Evolutionary conservation across 495 filamentous ascomycete species (phyloP).

Genomic region (Choiromyces venosus): DNA sequence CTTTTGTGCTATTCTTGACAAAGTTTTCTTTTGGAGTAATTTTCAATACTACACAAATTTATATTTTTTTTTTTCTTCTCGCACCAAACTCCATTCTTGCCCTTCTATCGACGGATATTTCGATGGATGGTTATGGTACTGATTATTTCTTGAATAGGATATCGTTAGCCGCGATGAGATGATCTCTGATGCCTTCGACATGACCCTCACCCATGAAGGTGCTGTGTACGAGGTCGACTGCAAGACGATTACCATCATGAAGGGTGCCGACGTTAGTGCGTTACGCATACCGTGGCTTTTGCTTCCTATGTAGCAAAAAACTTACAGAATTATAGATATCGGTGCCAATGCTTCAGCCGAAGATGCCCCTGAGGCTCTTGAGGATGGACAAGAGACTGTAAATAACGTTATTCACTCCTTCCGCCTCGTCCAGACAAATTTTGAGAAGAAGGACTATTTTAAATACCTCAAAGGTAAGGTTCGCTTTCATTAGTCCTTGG

Average conservation of each 20-base stretch:
- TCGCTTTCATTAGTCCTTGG: neutral
- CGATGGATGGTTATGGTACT: constrained; percentile 5
- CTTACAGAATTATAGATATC: constrained; percentile 56
- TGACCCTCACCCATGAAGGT: constrained; percentile 67
- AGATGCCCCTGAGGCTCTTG: constrained; percentile 64
- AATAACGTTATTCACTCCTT: constrained; percentile 94
- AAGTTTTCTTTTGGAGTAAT: constrained; percentile 6
- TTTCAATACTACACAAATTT: neutral
- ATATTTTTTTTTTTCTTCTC: neutral
- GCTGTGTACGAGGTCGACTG: constrained; percentile 84
- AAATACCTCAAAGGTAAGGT: constrained; percentile 71
- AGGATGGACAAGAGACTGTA: constrained; percentile 67
- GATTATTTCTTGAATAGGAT: constrained; percentile 56
- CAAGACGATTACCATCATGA: constrained; percentile 64
- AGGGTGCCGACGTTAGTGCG: constrained; percentile 66
- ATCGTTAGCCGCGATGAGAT: constrained; percentile 86
- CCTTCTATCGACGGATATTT: neutral
- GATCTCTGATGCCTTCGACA: constrained; percentile 83
- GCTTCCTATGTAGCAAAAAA: constrained; percentile 14
- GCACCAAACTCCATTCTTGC: neutral
- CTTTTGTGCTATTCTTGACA: neutral
- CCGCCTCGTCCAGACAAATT: constrained; percentile 68
- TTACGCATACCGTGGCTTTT: constrained; percentile 20
- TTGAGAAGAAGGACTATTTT: constrained; percentile 81
- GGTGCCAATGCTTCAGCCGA: constrained; percentile 97